Evolutionary conservation across 2,329 filamentous ascomycete genomes (phyloP).

Genomic region (Sporothrix pallida): DNA sequence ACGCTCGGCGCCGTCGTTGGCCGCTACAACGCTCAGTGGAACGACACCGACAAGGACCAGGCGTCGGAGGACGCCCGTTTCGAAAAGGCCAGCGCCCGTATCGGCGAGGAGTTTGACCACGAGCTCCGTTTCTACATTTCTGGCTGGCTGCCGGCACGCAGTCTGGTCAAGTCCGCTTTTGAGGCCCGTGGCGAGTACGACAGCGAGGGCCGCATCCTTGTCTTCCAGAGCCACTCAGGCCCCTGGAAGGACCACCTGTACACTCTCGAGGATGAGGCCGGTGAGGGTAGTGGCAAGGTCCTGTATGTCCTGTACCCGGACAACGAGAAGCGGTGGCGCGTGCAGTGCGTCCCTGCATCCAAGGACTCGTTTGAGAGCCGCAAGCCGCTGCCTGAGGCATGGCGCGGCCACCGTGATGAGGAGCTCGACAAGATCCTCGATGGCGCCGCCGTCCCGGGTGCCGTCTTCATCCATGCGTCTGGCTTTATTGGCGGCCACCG

Average conservation of each 20-base stretch:
- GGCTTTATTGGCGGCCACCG: conserved; percentile 97
- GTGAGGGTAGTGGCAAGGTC: conserved; percentile 77
- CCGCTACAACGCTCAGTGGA: conserved; percentile 80
- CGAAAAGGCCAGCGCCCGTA: conserved; percentile 74
- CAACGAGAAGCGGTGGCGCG: conserved; percentile 83
- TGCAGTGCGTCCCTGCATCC: conserved; percentile 86
- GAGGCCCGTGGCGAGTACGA: conserved; percentile 64
- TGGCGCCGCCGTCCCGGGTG: conserved; percentile 71
- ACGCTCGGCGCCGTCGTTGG: conserved; percentile 82
- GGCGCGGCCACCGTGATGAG: conserved; percentile 88
- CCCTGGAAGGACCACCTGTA: conserved; percentile 98
- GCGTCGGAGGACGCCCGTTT: conserved; percentile 82
- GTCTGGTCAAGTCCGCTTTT: conserved; percentile 73
- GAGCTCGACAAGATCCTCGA: conserved; percentile 73
- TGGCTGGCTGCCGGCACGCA: conserved; percentile 85
- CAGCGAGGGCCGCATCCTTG: conserved; percentile 73
- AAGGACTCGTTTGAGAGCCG: conserved; percentile 89
- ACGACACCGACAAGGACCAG: conserved; percentile 70
- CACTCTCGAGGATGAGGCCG: conserved; percentile 69
- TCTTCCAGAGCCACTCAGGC: conserved; percentile 76
- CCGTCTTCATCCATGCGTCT: conserved; percentile 90
- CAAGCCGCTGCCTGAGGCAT: conserved; percentile 86
- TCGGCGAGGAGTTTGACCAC: conserved; percentile 85
- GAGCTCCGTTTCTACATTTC: conserved; percentile 76
- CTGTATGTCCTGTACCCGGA: conserved; percentile 84